Evolutionary conservation across 768 basidiomycete species (phyloP).

Genomic region (Tylopilus sp.): DNA sequence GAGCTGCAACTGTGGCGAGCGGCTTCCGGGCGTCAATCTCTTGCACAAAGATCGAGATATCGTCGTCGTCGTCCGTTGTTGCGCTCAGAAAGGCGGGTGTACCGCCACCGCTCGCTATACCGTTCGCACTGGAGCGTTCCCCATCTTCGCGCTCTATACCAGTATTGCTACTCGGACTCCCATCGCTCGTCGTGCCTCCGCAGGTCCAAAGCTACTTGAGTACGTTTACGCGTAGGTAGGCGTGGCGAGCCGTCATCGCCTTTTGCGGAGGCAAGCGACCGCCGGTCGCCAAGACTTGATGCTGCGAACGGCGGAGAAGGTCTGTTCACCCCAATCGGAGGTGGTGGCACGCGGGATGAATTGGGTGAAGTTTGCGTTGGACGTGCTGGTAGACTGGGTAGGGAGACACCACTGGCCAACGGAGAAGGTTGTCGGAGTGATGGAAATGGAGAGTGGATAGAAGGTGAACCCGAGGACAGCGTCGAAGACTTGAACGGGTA

Average conservation of each 20-base stretch:
- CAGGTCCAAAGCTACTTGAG: conserved; percentile 69
- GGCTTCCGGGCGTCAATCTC: conserved; percentile 73
- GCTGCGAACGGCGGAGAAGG: conserved; percentile 42
- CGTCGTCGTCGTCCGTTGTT: conserved; percentile 68
- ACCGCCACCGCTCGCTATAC: conserved; percentile 14
- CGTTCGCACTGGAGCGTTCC: conserved; percentile 20
- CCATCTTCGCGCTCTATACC: conserved; percentile 24
- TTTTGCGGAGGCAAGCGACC: conserved; percentile 35
- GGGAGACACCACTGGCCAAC: conserved; percentile 30
- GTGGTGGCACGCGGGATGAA: conserved; percentile 41
- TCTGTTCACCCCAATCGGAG: conserved; percentile 35
- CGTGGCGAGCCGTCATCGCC: conserved; percentile 33
- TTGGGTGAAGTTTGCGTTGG: conserved; percentile 38
- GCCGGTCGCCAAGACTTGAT: conserved; percentile 40
- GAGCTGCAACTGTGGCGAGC: conserved; percentile 33
- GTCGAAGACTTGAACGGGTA: conserved; percentile 51
- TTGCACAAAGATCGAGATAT: conserved; percentile 73
- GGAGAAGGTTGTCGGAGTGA: conserved; percentile 48
- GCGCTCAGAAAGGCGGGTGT: conserved; percentile 44
- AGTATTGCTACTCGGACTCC: conserved; percentile 19
- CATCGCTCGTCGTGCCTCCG: conserved; percentile 40
- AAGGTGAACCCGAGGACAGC: conserved; percentile 47
- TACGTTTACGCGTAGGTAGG: conserved; percentile 53
- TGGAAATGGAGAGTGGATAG: conserved; percentile 46
- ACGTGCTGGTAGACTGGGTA: conserved; percentile 35